Evolutionary conservation across 345 rosid species (phyloP).

Genomic region (Turritis glabra): DNA sequence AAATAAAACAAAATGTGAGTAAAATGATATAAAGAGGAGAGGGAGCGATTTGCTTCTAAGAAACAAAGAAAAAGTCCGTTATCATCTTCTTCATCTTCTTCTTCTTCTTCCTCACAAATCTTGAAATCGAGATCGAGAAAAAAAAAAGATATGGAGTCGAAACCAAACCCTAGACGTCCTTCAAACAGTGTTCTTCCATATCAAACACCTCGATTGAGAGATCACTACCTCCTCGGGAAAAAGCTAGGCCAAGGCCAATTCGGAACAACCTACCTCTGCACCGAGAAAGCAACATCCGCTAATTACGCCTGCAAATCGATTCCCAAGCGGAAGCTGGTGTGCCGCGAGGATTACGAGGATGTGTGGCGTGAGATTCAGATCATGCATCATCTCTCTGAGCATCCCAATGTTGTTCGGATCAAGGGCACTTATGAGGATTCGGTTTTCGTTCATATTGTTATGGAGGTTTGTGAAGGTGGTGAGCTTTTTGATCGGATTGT

Average conservation of each 20-base stretch:
- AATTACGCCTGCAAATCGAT: constrained; percentile 91
- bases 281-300: constrained; percentile 56
- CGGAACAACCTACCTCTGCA: constrained; percentile 87
- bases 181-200: constrained; percentile 68
- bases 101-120: background rate
- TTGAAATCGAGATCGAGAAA: constrained; percentile 28
- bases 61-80: constrained; percentile 22
- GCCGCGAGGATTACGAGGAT: constrained; percentile 94
- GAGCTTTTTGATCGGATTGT: constrained; percentile 97
- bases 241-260: constrained; percentile 98
- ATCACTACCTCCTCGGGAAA: constrained; percentile 76
- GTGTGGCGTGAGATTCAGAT: constrained; percentile 99
- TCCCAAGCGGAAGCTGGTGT: constrained; percentile 83
- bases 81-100: background rate
- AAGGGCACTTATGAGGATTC: constrained; percentile 90
- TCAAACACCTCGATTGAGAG: constrained; percentile 82
- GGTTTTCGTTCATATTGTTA: constrained; percentile 89
- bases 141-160: constrained; percentile 28
- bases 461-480: constrained; percentile 97
- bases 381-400: constrained; percentile 97
- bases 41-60: constrained; percentile 9
- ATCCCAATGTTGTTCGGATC: constrained; percentile 78
- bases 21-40: constrained; percentile 20
- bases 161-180: constrained; percentile 40
- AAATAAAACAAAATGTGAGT: background rate